These are phyloP conservation scores for Phlegmacium glaucopus DNA, from an alignment of 768 basidiomycete species.

Conservation along the genomic window DNA sequence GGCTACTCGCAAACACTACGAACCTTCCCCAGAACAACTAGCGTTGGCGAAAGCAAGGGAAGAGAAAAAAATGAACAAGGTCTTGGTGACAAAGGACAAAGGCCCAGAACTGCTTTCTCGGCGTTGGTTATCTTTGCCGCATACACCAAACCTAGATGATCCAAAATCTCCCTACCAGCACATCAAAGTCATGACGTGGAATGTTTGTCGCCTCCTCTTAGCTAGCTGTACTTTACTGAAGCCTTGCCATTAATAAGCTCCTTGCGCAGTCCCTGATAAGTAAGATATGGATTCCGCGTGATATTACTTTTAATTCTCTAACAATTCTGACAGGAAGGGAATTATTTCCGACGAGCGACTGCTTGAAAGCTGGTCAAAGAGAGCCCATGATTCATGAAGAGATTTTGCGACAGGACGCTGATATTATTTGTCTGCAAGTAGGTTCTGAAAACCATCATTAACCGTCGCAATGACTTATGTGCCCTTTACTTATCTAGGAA, in stretches of 20 bases:
- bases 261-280: slow-evolving; percentile 79
- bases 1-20: slow-evolving; percentile 1
- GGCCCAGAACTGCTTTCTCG: slow-evolving; percentile 26
- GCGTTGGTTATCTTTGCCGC: slow-evolving; percentile 36
- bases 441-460: too few species aligned
- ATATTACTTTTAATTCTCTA: neutral
- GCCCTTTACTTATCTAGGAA: slow-evolving; percentile 50
- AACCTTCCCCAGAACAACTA: slow-evolving; percentile 52
- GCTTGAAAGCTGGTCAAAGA: slow-evolving; percentile 71
- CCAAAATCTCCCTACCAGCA: slow-evolving; percentile 22
- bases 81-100: slow-evolving; percentile 2
- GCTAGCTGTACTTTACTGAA: slow-evolving; percentile 10
- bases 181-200: slow-evolving; percentile 76
- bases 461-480: neutral
- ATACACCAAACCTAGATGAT: slow-evolving; percentile 10
- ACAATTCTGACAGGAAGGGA: slow-evolving; percentile 57
- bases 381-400: slow-evolving; percentile 76
- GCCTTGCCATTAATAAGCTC: slow-evolving; percentile 37
- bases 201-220: slow-evolving; percentile 51
- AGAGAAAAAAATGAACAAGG: slow-evolving; percentile 36
- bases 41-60: slow-evolving; percentile 52
- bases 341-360: slow-evolving; percentile 82
- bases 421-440: slow-evolving; percentile 87
- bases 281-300: slow-evolving; percentile 31
- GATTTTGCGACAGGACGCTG: slow-evolving; percentile 66